Percentiles rank a stretch among this genome's conserved stretches.
Conservation (phyloP, 192 early-diverging fungal species). For the Rhizoclosmatium sp. region DNA sequence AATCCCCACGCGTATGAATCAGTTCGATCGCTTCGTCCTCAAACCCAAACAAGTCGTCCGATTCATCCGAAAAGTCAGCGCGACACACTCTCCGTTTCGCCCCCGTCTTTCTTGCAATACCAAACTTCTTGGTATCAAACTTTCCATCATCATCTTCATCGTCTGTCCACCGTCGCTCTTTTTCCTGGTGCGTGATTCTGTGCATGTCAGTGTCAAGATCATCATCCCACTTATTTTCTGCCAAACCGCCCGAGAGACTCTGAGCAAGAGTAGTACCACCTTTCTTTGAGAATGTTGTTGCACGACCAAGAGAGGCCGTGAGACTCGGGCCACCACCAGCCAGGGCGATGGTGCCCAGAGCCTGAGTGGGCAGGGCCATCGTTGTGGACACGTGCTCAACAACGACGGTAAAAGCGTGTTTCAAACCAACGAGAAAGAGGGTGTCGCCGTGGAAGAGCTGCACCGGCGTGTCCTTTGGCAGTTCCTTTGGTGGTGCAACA, state of each 20-base stretch:
- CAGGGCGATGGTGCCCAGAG: background rate
- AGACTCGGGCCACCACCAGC: background rate
- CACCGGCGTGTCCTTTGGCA: background rate
- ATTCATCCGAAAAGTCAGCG: constrained; percentile 22
- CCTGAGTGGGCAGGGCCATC: background rate
- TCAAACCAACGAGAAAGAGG: constrained; percentile 14
- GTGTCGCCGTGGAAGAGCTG: constrained; percentile 24
- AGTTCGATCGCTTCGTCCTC: background rate
- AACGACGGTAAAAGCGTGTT: background rate
- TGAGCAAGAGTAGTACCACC: background rate
- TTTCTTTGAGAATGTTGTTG: background rate
- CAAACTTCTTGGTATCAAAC: background rate
- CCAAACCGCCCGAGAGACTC: too few species aligned
- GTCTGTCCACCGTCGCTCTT: constrained; percentile 23
- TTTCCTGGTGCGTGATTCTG: background rate
- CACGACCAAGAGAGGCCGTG: background rate
- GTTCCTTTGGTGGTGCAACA: background rate
- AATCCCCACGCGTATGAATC: background rate
- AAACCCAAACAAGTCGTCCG: background rate
- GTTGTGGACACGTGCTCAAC: background rate
- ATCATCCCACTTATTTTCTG: background rate
- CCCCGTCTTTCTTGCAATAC: background rate
- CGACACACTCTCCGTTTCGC: background rate
- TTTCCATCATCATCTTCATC: constrained; percentile 16
- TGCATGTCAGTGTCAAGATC: background rate